Percentiles rank a stretch among this genome's conserved stretches.
These are phyloP conservation scores for Sarocladiaceae sp. DNA, from an alignment of 2,329 filamentous ascomycete genomes.

Conservation along the genomic window DNA sequence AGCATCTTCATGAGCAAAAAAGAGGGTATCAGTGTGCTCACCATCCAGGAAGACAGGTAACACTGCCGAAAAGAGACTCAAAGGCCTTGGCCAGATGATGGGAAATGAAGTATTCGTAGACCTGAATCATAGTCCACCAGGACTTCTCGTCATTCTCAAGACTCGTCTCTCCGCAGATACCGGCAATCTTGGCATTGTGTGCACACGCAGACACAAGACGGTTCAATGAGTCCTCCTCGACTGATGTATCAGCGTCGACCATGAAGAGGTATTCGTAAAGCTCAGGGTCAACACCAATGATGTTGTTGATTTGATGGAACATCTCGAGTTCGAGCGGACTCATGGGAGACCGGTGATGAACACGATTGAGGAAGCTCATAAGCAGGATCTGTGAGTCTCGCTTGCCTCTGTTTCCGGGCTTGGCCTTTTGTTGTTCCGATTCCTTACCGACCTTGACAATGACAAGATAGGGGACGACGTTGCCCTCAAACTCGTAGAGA, in stretches of 20 bases:
- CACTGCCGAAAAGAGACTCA: constrained; percentile 94
- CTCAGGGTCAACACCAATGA: constrained; percentile 96
- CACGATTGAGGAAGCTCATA: constrained; percentile 96
- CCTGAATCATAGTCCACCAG: constrained; percentile 99
- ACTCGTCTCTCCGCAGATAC: constrained; percentile 95
- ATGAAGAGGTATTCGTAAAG: constrained; percentile 96
- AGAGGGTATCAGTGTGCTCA: constrained; percentile 52
- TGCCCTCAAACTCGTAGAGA: constrained; percentile 95
- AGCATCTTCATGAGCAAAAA: constrained; percentile 21
- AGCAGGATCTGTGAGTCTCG: constrained; percentile 95
- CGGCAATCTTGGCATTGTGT: constrained; percentile 92
- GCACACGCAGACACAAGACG: constrained; percentile 87
- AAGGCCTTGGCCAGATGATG: constrained; percentile 97
- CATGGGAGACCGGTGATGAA: constrained; percentile 93
- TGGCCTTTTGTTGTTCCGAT: constrained; percentile 83
- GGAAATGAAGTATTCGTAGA: constrained; percentile 99
- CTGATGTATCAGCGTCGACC: constrained; percentile 96
- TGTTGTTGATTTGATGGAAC: constrained; percentile 99
- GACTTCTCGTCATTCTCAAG: constrained; percentile 91
- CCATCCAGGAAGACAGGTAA: constrained; percentile 99
- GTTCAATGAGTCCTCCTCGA: constrained; percentile 88
- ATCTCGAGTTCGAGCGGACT: constrained; percentile 94
- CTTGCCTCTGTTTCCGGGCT: constrained; percentile 97
- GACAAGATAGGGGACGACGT: constrained; percentile 93
- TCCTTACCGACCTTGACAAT: constrained; percentile 97